A percentile compares a stretch with the other conserved stretches of the same genome.
phyloP scores from a whole-genome alignment of 2,329 filamentous ascomycete species.

The Fusarium concolor region DNA sequence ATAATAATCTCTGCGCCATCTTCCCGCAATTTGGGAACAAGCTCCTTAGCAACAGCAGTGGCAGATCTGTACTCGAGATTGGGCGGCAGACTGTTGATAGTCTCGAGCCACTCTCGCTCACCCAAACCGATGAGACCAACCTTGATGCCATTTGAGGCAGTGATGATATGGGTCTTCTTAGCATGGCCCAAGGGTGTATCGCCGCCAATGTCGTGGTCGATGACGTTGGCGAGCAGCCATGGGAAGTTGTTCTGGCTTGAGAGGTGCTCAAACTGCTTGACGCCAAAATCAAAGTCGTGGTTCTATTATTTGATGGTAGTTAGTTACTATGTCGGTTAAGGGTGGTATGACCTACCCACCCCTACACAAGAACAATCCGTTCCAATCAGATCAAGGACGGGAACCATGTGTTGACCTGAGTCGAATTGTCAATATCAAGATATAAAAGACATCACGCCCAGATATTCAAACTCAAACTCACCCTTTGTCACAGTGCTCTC shows the following conservation, averaged over 20 bases:
- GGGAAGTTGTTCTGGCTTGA: conserved; percentile 82
- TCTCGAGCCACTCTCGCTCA: conserved; percentile 89
- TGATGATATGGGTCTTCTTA: conserved; percentile 79
- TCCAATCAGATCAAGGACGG: conserved; percentile 80
- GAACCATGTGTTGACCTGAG: conserved; percentile 84
- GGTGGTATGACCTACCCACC: conserved; percentile 60
- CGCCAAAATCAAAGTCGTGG: conserved; percentile 93
- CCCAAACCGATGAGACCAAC: conserved; percentile 87
- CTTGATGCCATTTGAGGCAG: conserved; percentile 84
- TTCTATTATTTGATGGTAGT: conserved; percentile 64
- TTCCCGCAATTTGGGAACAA: conserved; percentile 77
- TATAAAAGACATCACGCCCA: not conserved
- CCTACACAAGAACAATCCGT: conserved; percentile 87
- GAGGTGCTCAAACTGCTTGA: conserved; percentile 81
- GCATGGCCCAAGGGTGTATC: conserved; percentile 80
- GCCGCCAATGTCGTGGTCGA: conserved; percentile 84
- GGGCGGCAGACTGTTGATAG: conserved; percentile 87
- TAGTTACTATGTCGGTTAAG: conserved; percentile 27
- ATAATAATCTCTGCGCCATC: conserved; percentile 87
- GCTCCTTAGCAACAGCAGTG: conserved; percentile 77
- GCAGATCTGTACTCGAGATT: conserved; percentile 86
- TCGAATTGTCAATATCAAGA: not conserved
- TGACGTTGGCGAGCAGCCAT: conserved; percentile 89
- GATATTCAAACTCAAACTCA: conserved; percentile 49
- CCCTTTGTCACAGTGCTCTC: conserved; percentile 93